Evolutionary conservation across 352 stramenopile genomes (phyloP), one percentile per base, ranked within the genome.

Genomic region (Globisporangium radiosum): DNA sequence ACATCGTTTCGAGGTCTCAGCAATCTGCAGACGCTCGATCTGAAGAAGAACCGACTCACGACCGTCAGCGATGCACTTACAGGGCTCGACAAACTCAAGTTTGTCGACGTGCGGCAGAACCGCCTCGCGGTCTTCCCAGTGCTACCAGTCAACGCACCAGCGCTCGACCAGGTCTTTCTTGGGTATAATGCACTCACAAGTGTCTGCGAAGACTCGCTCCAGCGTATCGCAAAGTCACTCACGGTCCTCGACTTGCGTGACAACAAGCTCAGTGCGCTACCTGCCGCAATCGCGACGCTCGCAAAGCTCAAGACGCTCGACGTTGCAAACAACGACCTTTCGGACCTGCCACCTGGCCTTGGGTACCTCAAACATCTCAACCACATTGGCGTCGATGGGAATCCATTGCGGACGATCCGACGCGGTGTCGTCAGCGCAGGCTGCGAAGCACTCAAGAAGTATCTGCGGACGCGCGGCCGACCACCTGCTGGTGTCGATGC

Each of bases 361-460:
- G 84, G 81, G 2, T 91, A 94, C 57, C 66, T 94, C 43, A 87
- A 87, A 54, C 66, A 90, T 42, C 64, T 94, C 1, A 84, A 92
- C 50, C 81, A 90, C 58, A 73, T 94, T 19, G 68, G 90, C 3
- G 64, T 89, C 7, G 80, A 94, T 51, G 84, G 84, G 0, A 94
- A 94, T 47, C 79, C 84, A 9, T 64, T 93, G 45, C 78, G 84
- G 57, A 57, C 81, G 13, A 93, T 93, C 53, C 81, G 81, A 17
- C 77, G 81, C 10, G 73, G 74, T 2, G 70, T 90, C 2, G 54
- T 91, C 43, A 88, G 74, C 13, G 56, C 72, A n/a, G 84, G 84
- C 4, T 91, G 76, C 4, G 77, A 92, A 53, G 57, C 81, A 3
- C 65, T 94, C n/a, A 94, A 94, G 50, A 94, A 92, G 49, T 90